Evolutionary conservation across 225 moss, liverwort and hornwort species (phyloP).

Genomic region (Straminergon stramineum): DNA sequence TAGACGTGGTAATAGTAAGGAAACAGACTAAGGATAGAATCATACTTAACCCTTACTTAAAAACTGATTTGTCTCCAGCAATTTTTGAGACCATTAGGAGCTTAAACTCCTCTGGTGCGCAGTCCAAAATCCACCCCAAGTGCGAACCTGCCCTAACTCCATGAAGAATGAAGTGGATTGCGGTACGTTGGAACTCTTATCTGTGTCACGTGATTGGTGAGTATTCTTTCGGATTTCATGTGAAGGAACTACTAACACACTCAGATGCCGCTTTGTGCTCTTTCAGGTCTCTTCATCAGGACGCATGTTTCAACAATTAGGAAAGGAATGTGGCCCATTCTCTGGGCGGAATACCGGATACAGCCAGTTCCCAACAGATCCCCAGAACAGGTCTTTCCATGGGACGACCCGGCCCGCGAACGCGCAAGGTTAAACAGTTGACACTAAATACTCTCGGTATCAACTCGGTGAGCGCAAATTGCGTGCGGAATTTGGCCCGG

Average conservation of each 20-base stretch:
- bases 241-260: not conserved
- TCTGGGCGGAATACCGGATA: too few relatives aligned
- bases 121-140: not conserved
- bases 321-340: not conserved
- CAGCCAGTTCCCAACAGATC: too few relatives aligned
- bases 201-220: slow-evolving; percentile 7
- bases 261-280: not conserved
- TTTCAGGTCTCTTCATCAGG: not conserved
- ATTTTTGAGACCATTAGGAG: not conserved
- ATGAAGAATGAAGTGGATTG: not conserved
- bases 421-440: too few relatives aligned
- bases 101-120: not conserved
- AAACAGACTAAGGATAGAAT: not conserved
- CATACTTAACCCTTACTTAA: not conserved
- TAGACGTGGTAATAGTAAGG: not conserved
- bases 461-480: not conserved
- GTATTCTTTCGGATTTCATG: not conserved
- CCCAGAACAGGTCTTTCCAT: too few relatives aligned
- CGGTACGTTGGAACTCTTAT: not conserved
- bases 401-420: too few relatives aligned
- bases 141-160: not conserved
- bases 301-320: not conserved
- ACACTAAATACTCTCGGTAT: not conserved
- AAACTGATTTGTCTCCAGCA: not conserved
- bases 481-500: not conserved